Base-by-base conservation (phyloP, 1,284 basidiomycete genomes). In the Serendipita sp. region DNA sequence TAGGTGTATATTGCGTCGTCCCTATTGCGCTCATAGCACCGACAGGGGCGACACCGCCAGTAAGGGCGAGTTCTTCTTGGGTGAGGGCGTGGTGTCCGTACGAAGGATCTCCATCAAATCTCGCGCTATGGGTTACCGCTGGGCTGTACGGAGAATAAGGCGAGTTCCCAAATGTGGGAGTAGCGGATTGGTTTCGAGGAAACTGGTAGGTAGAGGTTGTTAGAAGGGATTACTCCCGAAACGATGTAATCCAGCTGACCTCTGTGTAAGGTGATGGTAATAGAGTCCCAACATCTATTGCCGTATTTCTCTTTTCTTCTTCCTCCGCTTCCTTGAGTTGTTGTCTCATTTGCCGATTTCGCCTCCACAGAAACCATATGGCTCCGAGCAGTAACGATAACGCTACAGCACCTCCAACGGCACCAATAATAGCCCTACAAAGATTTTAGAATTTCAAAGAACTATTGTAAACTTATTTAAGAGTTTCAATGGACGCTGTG, bases 351-450 rank as follows among this genome's bases (percentile, higher is more conserved):
- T 58, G n/a, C 15, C 30, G n/a, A 58, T 58, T 58, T 35, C 53
- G n/a, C n/a, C 53, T 17, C 64, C 63, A 60, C 6, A 65, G 32
- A 38, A 53, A 62, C 64, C 64, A 65, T 10, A 65, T 64, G n/a
- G 32, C 58, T 15, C 62, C 63, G 29, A 65, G 43, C 17, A 65
- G 15, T 5, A 60, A 55, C 15, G 50, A 43, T 17, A 65, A 32
- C 2, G 58, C 64, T 22, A 65, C 17, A 13, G 63, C 62, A 38
- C 64, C 64, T 12, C 64, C 64, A 2, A 65, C 62, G n/a, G 55
- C 64, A 6, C 64, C 64, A 2, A 61, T 45, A 26, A 65, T 64
- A 4, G 35, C 35, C 35, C 35, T 38, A 38, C 35, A 38, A 61
- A 61, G 30, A 30, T 47, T 10, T 5, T 60, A 17, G 47, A 22